phyloP scores from a whole-genome alignment of 805 yeast species.

The Kregervanrija fluxuum region DNA sequence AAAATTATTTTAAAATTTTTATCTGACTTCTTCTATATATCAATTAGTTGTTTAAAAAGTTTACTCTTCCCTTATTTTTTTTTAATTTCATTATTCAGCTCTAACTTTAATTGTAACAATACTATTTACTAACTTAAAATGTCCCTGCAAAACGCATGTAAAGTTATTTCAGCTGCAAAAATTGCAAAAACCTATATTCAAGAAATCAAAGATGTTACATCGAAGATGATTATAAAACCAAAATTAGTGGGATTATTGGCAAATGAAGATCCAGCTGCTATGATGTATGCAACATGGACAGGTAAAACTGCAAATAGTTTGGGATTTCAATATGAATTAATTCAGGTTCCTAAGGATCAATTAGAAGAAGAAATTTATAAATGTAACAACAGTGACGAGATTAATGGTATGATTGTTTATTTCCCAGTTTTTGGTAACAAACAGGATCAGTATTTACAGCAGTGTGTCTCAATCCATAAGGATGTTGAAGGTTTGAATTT shows the following conservation, averaged over 20 bases:
- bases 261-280: slow-evolving; percentile 90
- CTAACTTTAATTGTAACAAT: too few relatives aligned
- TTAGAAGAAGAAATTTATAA: slow-evolving; percentile 76
- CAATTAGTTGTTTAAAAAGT: too few relatives aligned
- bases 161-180: slow-evolving; percentile 79
- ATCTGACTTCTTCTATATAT: too few relatives aligned
- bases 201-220: slow-evolving; percentile 60
- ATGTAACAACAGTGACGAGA: slow-evolving; percentile 69
- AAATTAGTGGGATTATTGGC: slow-evolving; percentile 87
- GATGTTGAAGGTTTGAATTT: slow-evolving; percentile 96
- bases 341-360: slow-evolving; percentile 67
- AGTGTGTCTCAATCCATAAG: slow-evolving; percentile 81
- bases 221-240: slow-evolving; percentile 49
- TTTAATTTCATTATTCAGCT: too few relatives aligned
- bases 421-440: slow-evolving; percentile 95
- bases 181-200: slow-evolving; percentile 76
- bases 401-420: slow-evolving; percentile 93
- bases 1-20: too few relatives aligned
- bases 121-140: not conserved
- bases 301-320: slow-evolving; percentile 79
- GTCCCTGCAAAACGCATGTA: slow-evolving; percentile 41
- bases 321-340: slow-evolving; percentile 79
- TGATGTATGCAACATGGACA: slow-evolving; percentile 94
- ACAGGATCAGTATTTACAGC: slow-evolving; percentile 94
- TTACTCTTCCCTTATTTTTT: too few relatives aligned